A percentile compares a stretch with the other conserved stretches of the same genome.
Evolutionary conservation across 2,329 filamentous ascomycete genomes (phyloP).

Genomic region (Alternaria incomplexa): DNA sequence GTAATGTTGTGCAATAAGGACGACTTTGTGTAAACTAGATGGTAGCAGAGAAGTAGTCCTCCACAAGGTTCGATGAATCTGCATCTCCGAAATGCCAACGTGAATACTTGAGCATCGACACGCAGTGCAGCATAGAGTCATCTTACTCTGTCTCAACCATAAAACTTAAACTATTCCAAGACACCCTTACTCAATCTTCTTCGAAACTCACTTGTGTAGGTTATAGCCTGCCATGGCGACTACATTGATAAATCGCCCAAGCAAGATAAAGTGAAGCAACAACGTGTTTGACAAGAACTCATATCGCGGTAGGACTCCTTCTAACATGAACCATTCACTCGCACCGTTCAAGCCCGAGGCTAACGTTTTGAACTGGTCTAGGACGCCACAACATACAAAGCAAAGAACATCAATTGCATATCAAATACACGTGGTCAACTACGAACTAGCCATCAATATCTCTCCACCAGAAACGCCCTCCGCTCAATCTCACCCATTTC

Average conservation of each 20-base stretch:
- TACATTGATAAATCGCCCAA: not conserved
- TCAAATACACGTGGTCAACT: not conserved
- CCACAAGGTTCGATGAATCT: not conserved
- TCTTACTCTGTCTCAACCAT: not conserved
- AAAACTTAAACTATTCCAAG: not conserved
- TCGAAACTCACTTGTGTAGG: not conserved
- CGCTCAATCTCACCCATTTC: conserved; percentile 58
- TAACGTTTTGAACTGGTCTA: not conserved
- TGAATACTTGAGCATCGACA: not conserved
- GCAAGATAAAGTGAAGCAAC: not conserved
- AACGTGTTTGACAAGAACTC: not conserved
- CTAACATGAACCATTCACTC: not conserved
- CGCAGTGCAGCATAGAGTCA: not conserved
- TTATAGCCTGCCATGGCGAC: not conserved
- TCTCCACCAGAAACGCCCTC: conserved; percentile 67
- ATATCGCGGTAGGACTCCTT: not conserved
- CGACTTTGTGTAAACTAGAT: not conserved
- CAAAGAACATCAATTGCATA: not conserved
- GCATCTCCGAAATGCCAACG: not conserved
- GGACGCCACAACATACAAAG: not conserved
- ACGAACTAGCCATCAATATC: conserved; percentile 58
- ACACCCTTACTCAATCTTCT: not conserved
- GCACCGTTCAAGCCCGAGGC: not conserved
- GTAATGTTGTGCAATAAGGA: not conserved
- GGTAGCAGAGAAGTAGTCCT: not conserved